Conservation (phyloP, 1,284 basidiomycete genomes). For the Meira nashicola region DNA sequence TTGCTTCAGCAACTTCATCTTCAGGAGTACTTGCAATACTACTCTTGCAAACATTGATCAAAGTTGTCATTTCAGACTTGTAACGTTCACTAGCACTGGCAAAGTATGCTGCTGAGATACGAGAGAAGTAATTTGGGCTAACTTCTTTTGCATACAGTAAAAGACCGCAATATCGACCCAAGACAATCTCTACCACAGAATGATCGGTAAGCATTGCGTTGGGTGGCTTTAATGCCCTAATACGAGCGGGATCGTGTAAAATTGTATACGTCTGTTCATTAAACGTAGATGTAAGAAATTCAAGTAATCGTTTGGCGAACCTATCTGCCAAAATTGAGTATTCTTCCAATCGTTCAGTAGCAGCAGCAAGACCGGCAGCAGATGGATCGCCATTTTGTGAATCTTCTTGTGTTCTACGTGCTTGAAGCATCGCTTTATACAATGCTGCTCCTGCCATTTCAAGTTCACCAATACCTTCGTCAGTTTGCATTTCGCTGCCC, state of each 20-base stretch:
- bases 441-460: constrained; percentile 79
- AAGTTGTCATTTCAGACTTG: constrained; percentile 34
- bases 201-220: constrained; percentile 41
- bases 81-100: constrained; percentile 37
- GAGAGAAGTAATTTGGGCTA: constrained; percentile 49
- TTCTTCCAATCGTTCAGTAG: constrained; percentile 74
- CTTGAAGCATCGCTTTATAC: constrained; percentile 91
- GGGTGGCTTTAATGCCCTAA: constrained; percentile 27
- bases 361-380: constrained; percentile 68
- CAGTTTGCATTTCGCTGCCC: constrained; percentile 77
- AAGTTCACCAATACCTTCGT: constrained; percentile 63
- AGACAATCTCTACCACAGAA: constrained; percentile 64
- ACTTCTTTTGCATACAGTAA: constrained; percentile 93
- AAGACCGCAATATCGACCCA: constrained; percentile 81
- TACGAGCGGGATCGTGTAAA: constrained; percentile 25
- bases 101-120: constrained; percentile 41
- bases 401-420: constrained; percentile 58
- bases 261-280: constrained; percentile 53
- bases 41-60: constrained; percentile 28
- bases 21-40: constrained; percentile 32
- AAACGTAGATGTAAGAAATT: constrained; percentile 85
- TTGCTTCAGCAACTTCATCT: constrained; percentile 29
- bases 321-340: constrained; percentile 79
- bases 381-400: background rate
- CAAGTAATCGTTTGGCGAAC: constrained; percentile 83